Conservation (phyloP, 176 grass and related monocot species). For the Avena eriantha region DNA sequence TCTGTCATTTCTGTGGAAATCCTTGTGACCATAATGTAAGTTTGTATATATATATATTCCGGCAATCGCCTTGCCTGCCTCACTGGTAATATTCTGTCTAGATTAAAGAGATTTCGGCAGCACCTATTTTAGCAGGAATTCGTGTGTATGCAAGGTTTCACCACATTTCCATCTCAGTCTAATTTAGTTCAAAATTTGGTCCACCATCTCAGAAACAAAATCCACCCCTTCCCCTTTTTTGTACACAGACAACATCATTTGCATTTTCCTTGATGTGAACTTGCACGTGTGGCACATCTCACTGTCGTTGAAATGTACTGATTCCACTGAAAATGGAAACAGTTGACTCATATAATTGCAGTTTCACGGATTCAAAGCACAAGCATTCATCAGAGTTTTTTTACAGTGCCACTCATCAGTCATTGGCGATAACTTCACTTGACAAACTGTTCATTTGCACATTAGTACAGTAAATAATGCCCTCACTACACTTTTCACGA, state of each 20-base stretch:
- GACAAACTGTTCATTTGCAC: not conserved
- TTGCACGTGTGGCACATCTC: not conserved
- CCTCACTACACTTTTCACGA: not conserved
- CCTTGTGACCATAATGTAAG: too few relatives aligned
- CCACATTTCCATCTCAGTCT: not conserved
- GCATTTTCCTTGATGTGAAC: not conserved
- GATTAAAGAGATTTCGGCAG: too few relatives aligned
- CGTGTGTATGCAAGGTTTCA: not conserved
- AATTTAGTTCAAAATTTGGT: not conserved
- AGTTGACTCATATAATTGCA: not conserved
- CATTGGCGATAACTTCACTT: not conserved
- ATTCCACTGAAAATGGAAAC: not conserved
- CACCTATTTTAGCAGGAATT: too few relatives aligned
- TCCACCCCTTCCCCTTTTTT: not conserved
- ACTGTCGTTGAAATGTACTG: not conserved
- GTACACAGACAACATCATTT: not conserved
- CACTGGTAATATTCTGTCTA: too few relatives aligned
- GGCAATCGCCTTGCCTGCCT: too few relatives aligned
- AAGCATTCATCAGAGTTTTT: too few relatives aligned
- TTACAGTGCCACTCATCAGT: not conserved
- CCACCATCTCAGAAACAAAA: not conserved
- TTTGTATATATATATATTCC: too few relatives aligned
- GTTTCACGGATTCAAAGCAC: not conserved
- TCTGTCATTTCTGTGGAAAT: too few relatives aligned
- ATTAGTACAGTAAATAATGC: not conserved